A percentile compares a stretch with the other conserved stretches of the same genome.
phyloP scores from a whole-genome alignment of 345 rosid genomes.

The Hibiscus trionum region DNA sequence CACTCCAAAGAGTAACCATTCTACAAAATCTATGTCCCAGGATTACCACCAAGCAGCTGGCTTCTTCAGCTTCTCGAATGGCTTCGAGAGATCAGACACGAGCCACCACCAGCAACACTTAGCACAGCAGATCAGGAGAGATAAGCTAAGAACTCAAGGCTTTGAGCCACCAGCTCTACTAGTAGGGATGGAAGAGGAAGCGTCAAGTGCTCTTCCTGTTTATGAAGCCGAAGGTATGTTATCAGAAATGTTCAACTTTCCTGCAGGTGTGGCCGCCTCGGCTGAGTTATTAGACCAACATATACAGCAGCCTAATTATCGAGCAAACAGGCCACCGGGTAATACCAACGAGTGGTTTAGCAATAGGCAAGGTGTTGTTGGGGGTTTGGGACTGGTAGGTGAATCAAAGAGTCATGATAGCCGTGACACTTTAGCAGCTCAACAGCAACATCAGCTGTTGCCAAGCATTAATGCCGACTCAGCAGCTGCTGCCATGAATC shows the following conservation, averaged over 20 bases:
- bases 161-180: constrained; percentile 33
- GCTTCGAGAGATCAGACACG: constrained; percentile 41
- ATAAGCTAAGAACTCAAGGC: constrained; percentile 44
- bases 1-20: constrained; percentile 15
- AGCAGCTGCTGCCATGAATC: constrained; percentile 79
- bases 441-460: constrained; percentile 40
- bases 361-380: constrained; percentile 29
- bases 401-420: constrained; percentile 25
- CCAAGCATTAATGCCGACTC: constrained; percentile 57
- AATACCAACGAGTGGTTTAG: constrained; percentile 40
- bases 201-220: constrained; percentile 40
- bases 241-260: constrained; percentile 89
- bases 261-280: constrained; percentile 37
- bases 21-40: constrained; percentile 73
- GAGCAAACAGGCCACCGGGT: constrained; percentile 10
- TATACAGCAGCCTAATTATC: constrained; percentile 23
- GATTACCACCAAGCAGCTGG: constrained; percentile 38
- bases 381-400: constrained; percentile 24
- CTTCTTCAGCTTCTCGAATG: constrained; percentile 67
- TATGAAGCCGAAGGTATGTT: constrained; percentile 82
- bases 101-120: constrained; percentile 37
- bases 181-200: constrained; percentile 52
- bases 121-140: constrained; percentile 63
- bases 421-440: constrained; percentile 21
- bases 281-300: constrained; percentile 28